Evolutionary conservation across 495 filamentous ascomycete genomes (phyloP).

Genomic region (Aspergillus biplanus): DNA sequence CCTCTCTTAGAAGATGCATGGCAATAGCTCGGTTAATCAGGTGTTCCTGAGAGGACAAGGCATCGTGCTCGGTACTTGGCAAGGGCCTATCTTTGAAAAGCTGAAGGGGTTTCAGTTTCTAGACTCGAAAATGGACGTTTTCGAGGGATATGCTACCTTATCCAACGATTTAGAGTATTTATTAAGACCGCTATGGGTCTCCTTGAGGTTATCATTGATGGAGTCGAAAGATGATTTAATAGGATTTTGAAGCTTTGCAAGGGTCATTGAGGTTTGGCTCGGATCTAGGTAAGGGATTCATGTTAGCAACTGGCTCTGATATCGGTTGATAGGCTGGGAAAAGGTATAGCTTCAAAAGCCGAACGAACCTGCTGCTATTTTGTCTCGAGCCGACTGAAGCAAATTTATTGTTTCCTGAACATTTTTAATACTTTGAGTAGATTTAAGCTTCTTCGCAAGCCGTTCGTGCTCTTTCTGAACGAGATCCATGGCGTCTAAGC

Average conservation of each 20-base stretch:
- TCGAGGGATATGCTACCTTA: slow-evolving; percentile 56
- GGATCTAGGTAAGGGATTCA: slow-evolving; percentile 57
- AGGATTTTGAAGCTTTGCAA: slow-evolving; percentile 84
- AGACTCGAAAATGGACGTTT: not conserved
- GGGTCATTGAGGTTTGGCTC: slow-evolving; percentile 64
- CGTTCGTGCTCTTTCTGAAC: slow-evolving; percentile 75
- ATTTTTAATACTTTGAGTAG: slow-evolving; percentile 69
- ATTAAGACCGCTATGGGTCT: slow-evolving; percentile 74
- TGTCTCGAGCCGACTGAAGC: slow-evolving; percentile 70
- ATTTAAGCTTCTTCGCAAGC: slow-evolving; percentile 69
- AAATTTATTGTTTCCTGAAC: slow-evolving; percentile 80
- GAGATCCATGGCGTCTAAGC: slow-evolving; percentile 60
- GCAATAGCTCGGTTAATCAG: slow-evolving; percentile 91
- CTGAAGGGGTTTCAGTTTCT: slow-evolving; percentile 39
- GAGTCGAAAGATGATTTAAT: slow-evolving; percentile 76
- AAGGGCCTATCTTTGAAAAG: slow-evolving; percentile 78
- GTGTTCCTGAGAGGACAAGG: slow-evolving; percentile 70
- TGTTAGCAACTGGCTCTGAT: slow-evolving; percentile 15
- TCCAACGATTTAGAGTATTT: slow-evolving; percentile 82
- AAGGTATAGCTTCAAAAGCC: not conserved
- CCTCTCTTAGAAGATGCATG: slow-evolving; percentile 95
- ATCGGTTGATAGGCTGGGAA: slow-evolving; percentile 11
- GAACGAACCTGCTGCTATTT: slow-evolving; percentile 65
- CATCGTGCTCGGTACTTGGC: slow-evolving; percentile 77
- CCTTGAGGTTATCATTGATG: slow-evolving; percentile 78